Conservation (phyloP, 225 moss, liverwort and hornwort genomes). For the Sphagnum contortum region DNA sequence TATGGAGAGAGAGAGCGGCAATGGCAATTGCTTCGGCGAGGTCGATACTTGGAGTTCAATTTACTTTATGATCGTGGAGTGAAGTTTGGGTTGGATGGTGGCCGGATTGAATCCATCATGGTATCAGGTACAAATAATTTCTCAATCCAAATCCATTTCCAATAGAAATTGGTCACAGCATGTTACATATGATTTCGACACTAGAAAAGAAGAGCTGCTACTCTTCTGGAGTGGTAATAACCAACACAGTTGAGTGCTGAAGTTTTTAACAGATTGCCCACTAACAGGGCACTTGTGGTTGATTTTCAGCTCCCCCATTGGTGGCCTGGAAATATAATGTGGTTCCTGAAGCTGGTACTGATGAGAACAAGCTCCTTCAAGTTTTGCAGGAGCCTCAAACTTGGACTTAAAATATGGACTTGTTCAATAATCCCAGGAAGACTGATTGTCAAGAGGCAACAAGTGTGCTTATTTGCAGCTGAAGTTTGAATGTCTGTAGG, state of each 20-base stretch:
- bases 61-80: constrained; percentile 87
- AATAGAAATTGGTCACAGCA: neutral
- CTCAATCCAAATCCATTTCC: neutral
- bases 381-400: constrained; percentile 28
- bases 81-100: constrained; percentile 79
- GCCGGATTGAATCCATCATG: constrained; percentile 89
- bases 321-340: constrained; percentile 70
- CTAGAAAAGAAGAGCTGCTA: too few species aligned
- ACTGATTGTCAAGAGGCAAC: too few species aligned
- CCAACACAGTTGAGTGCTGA: too few species aligned
- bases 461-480: too few species aligned
- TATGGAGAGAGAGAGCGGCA: constrained; percentile 59
- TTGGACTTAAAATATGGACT: constrained; percentile 16
- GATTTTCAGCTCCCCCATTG: constrained; percentile 66
- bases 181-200: too few species aligned
- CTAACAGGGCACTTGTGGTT: neutral
- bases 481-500: too few species aligned
- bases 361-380: constrained; percentile 34
- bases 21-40: constrained; percentile 81
- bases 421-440: too few species aligned
- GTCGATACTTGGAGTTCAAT: constrained; percentile 86
- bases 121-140: constrained; percentile 51
- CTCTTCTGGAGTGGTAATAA: too few species aligned
- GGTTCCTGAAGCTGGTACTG: constrained; percentile 30
- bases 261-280: neutral